These are phyloP conservation scores for Nigrospora osmanthi DNA, from an alignment of 2,329 filamentous ascomycete species.

Conservation along the genomic window DNA sequence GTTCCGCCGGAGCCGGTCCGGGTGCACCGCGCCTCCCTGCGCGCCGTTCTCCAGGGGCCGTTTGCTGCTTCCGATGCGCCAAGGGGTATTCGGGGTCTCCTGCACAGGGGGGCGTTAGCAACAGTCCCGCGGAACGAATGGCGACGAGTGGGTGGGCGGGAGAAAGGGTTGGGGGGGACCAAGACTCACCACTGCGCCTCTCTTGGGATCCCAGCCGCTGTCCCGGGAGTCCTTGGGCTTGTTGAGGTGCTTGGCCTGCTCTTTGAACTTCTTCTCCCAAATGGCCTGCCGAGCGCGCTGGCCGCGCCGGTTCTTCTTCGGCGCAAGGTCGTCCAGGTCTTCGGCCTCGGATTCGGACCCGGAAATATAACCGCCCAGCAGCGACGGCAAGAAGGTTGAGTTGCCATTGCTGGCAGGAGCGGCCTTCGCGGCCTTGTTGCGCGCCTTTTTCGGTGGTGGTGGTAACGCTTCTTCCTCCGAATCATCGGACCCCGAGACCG, in stretches of 20 bases:
- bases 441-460: constrained; percentile 23
- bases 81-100: neutral
- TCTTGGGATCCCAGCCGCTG: constrained; percentile 49
- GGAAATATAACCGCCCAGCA: constrained; percentile 75
- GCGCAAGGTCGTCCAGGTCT: constrained; percentile 53
- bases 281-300: constrained; percentile 73
- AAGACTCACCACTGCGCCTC: constrained; percentile 38
- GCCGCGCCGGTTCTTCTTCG: constrained; percentile 66
- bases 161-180: too few relatives aligned
- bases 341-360: constrained; percentile 61
- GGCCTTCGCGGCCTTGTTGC: constrained; percentile 11
- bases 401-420: constrained; percentile 17
- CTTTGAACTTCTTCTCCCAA: constrained; percentile 73
- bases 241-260: constrained; percentile 58
- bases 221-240: constrained; percentile 32
- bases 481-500: constrained; percentile 1
- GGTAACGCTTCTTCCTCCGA: neutral
- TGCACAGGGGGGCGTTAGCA: neutral
- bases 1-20: constrained; percentile 14
- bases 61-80: constrained; percentile 40
- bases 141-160: constrained; percentile 1
- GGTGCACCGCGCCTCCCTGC: constrained; percentile 14
- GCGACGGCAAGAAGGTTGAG: constrained; percentile 63
- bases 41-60: constrained; percentile 17
- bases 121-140: constrained; percentile 2